A percentile compares a stretch with the other conserved stretches of the same genome.
phyloP scores from a whole-genome alignment of 2,329 filamentous ascomycete genomes.

The Bipolaris gigantea region DNA sequence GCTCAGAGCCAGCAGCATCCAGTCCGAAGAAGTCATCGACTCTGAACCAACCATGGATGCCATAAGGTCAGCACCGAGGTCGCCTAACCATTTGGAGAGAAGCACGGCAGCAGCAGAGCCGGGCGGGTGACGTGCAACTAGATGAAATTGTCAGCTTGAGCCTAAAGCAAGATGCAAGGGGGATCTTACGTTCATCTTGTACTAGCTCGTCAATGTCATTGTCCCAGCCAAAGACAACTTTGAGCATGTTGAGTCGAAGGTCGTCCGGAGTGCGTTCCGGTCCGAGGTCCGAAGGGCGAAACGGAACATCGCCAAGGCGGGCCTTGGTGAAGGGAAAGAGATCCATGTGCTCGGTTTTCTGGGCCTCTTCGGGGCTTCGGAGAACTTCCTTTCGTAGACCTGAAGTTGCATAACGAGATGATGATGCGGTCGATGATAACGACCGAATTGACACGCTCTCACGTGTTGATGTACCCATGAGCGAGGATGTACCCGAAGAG shows the following conservation, averaged over 20 bases:
- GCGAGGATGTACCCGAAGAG: slow-evolving; percentile 64
- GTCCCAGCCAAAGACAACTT: slow-evolving; percentile 93
- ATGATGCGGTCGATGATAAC: slow-evolving; percentile 53
- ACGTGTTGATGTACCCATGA: slow-evolving; percentile 34
- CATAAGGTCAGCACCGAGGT: slow-evolving; percentile 80
- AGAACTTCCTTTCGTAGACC: slow-evolving; percentile 78
- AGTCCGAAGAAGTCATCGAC: slow-evolving; percentile 90
- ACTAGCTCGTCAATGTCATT: slow-evolving; percentile 80
- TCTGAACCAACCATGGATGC: slow-evolving; percentile 72
- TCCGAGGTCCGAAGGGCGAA: slow-evolving; percentile 66
- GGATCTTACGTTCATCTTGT: slow-evolving; percentile 69
- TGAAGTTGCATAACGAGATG: slow-evolving; percentile 58
- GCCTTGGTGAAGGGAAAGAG: slow-evolving; percentile 85
- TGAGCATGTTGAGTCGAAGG: slow-evolving; percentile 86
- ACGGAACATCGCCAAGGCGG: slow-evolving; percentile 79
- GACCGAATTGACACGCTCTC: slow-evolving; percentile 63
- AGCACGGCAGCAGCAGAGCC: slow-evolving; percentile 80
- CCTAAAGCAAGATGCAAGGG: neutral
- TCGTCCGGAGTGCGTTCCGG: slow-evolving; percentile 63
- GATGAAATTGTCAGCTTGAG: slow-evolving; percentile 16
- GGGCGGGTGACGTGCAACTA: slow-evolving; percentile 68
- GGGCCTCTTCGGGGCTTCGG: slow-evolving; percentile 71
- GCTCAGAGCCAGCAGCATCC: slow-evolving; percentile 93
- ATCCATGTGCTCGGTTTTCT: slow-evolving; percentile 64
- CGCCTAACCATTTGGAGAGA: slow-evolving; percentile 89